Evolutionary conservation across 139 green algal species (phyloP), one percentile per base, ranked within the genome.

Genomic region (Micromonas pusilla): DNA sequence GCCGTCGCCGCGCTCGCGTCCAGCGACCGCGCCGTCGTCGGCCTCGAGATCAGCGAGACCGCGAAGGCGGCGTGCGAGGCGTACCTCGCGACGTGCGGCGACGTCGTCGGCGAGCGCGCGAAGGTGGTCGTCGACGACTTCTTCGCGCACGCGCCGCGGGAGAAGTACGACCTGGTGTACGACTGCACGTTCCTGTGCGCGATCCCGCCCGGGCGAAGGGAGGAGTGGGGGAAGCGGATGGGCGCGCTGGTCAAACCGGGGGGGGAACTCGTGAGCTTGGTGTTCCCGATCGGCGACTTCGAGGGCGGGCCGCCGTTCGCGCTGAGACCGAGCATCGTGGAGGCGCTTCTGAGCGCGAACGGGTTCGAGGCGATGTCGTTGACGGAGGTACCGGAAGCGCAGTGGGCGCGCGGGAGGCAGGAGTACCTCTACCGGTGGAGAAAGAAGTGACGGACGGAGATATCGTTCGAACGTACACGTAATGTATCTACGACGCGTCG

Each of bases 111-210:
- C 45, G 45, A 57, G 45, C 45, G 16, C 45, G 9, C 9, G 9
- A 34, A 26, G 19, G 33, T 72, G 16, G 73, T 73, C 4, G 57
- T 79, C 31, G 73, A 45, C 13, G 73, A 79, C 36, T 79, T 79
- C 32, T 79, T 79, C 57, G 19, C 73, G 34, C 60, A 79, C 33
- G 26, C 4, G 5, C 19, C 13, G 3, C 5, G 52, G 19, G 53
- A 32, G 13, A 30, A 52, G 57, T 81, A 76, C 45, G 39, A 75
- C 26, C 25, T 76, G 13, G 66, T 76, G 36, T 81, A 81, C 45
- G 76, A 81, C 38, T 81, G 66, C 45, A 81, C 76, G 31, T 81
- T 81, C 38, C 66, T 81, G 2, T 81, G 76, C 76, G 76, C 76
- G 23, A 76, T 81, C 23, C 53, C 53, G 3, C 76, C 76, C 1